Evolutionary conservation across 371 early-diverging fungal species (phyloP).

Genomic region (Rhizopus delemar): DNA sequence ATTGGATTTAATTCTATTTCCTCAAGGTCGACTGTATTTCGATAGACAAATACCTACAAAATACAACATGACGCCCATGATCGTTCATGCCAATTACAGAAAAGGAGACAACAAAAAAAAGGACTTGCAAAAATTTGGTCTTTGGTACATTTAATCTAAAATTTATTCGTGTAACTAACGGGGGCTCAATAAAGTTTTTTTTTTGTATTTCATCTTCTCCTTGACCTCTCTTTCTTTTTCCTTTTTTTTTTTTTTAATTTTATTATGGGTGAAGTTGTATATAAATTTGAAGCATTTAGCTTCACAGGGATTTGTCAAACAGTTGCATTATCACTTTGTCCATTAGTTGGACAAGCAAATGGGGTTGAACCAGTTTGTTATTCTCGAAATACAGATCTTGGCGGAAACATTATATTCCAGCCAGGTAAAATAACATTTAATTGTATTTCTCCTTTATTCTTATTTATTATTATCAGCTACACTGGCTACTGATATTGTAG

Average conservation of each 20-base stretch:
- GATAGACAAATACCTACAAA: constrained; percentile 40
- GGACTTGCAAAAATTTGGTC: constrained; percentile 36
- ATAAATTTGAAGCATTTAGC: constrained; percentile 75
- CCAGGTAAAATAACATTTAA: constrained; percentile 64
- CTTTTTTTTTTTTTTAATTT: neutral
- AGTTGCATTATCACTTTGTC: constrained; percentile 85
- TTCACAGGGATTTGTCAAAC: constrained; percentile 85
- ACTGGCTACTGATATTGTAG: constrained; percentile 85
- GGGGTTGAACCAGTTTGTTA: constrained; percentile 92
- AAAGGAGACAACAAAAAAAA: constrained; percentile 60
- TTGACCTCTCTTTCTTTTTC: constrained; percentile 5
- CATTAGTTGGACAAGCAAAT: constrained; percentile 73
- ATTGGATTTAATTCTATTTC: constrained; percentile 44
- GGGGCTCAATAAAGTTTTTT: neutral
- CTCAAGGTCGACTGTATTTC: constrained; percentile 51
- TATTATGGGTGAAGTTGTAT: constrained; percentile 43
- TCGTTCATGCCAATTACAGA: constrained; percentile 50
- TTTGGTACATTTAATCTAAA: constrained; percentile 44
- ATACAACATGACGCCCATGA: constrained; percentile 46
- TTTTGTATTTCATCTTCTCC: constrained; percentile 6
- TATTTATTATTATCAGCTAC: constrained; percentile 54
- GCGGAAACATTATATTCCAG: constrained; percentile 83
- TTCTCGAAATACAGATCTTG: constrained; percentile 87
- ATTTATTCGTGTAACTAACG: neutral
- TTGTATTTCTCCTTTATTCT: constrained; percentile 2